These are phyloP conservation scores for Paramecium octaurelia DNA, from an alignment of 73 alveolate genomes.

Conservation along the genomic window DNA sequence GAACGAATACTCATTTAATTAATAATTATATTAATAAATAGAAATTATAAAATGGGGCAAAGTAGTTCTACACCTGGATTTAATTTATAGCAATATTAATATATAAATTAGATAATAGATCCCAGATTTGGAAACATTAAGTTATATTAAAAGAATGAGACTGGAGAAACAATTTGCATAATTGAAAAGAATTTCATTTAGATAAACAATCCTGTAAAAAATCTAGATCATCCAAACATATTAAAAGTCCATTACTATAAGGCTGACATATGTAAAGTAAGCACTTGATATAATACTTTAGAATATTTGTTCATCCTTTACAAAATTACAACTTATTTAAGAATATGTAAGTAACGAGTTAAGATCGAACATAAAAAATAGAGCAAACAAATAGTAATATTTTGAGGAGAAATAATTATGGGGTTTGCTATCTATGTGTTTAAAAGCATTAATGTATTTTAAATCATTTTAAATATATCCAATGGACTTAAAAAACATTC, in stretches of 20 bases:
- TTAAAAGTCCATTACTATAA: background rate
- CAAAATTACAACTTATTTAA: background rate
- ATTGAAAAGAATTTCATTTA: background rate
- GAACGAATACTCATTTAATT: background rate
- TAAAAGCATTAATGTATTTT: background rate
- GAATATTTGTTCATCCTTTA: slow-evolving; percentile 13
- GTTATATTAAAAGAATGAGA: slow-evolving; percentile 7
- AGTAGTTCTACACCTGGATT: background rate
- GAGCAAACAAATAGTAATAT: background rate
- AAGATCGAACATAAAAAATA: background rate
- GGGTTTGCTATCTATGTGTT: background rate
- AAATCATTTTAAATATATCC: slow-evolving; percentile 5
- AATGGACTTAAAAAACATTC: slow-evolving; percentile 22
- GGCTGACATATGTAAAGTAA: background rate
- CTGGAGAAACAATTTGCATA: slow-evolving; percentile 20
- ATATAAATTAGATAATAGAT: background rate
- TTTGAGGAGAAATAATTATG: slow-evolving; percentile 22
- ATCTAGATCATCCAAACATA: slow-evolving; percentile 17
- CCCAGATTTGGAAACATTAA: slow-evolving; percentile 1
- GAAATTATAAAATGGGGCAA: background rate
- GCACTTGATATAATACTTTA: background rate
- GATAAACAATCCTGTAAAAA: background rate
- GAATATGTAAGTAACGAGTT: slow-evolving; percentile 21
- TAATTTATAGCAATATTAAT: background rate
- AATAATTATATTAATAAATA: background rate